phyloP scores from a whole-genome alignment of 1,139 yeast species.

The Yamadazyma triangularis region DNA sequence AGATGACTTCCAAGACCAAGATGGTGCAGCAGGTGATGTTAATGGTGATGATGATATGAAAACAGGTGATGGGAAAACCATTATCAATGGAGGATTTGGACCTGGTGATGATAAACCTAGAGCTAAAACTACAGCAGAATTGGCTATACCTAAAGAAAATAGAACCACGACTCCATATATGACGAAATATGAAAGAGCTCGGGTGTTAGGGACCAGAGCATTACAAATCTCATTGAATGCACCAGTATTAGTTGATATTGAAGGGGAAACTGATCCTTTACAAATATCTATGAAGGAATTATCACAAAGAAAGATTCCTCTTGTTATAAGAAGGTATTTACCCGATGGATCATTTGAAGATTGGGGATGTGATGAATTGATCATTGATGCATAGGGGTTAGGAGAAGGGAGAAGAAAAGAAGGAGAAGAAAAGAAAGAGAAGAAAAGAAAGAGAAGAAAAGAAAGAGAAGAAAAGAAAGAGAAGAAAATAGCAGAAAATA shows the following conservation, averaged over 20 bases:
- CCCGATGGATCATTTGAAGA: conserved; percentile 98
- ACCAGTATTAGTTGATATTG: conserved; percentile 94
- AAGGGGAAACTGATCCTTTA: conserved; percentile 98
- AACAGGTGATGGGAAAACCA: conserved; percentile 71
- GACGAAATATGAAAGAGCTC: conserved; percentile 97
- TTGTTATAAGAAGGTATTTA: conserved; percentile 90
- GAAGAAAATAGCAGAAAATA: no score
- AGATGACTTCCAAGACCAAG: conserved; percentile 48
- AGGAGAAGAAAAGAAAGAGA: no score
- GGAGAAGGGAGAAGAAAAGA: no score
- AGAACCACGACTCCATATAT: conserved; percentile 96
- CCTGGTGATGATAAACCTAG: conserved; percentile 54
- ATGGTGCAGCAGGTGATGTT: conserved; percentile 20
- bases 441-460: no score
- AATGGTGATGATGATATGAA: conserved; percentile 47
- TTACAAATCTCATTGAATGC: conserved; percentile 96
- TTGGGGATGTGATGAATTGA: conserved; percentile 98
- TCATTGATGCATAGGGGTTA: conserved; percentile 62
- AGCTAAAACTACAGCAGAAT: conserved; percentile 64
- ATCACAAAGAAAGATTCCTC: conserved; percentile 89
- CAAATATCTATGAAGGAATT: conserved; percentile 97
- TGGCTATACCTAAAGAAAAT: conserved; percentile 84
- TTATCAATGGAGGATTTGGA: conserved; percentile 65
- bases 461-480: no score
- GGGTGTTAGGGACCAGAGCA: conserved; percentile 95